phyloP scores from a whole-genome alignment of 2,329 filamentous ascomycete species.

The Myriosclerotinia duriaeana region DNA sequence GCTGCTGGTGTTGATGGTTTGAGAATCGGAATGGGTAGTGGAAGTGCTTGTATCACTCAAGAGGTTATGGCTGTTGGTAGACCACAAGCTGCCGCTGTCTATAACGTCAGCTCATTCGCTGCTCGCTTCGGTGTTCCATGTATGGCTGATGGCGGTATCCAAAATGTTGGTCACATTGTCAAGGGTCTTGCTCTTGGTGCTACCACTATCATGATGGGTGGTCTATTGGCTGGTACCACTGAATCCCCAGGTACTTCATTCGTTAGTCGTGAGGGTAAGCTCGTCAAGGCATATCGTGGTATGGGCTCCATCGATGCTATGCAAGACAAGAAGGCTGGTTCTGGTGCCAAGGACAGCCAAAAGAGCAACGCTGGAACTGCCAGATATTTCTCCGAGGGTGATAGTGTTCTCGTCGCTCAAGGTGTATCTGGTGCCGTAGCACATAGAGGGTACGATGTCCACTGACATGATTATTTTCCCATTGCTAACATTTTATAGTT shows the following conservation, averaged over 20 bases:
- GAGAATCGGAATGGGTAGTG: conserved; percentile 97
- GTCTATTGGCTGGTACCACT: conserved; percentile 92
- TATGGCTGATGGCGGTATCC: conserved; percentile 95
- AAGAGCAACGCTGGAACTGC: conserved; percentile 93
- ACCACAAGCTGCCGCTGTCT: conserved; percentile 90
- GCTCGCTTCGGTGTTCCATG: conserved; percentile 93
- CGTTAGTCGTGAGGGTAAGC: conserved; percentile 92
- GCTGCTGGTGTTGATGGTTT: conserved; percentile 93
- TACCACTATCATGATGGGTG: conserved; percentile 98
- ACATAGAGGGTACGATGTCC: conserved; percentile 59
- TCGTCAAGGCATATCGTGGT: conserved; percentile 98
- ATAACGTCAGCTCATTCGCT: conserved; percentile 85
- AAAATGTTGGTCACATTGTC: conserved; percentile 98
- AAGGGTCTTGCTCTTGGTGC: conserved; percentile 95
- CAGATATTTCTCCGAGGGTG: conserved; percentile 96
- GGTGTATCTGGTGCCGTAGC: conserved; percentile 87
- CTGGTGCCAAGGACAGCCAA: conserved; percentile 70
- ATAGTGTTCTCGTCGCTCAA: conserved; percentile 91
- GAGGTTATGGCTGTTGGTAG: conserved; percentile 99
- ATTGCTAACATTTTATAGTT: conserved; percentile 43
- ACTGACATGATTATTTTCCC: neutral
- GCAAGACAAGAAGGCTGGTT: conserved; percentile 97
- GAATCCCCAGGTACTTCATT: conserved; percentile 97
- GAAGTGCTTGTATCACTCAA: conserved; percentile 97
- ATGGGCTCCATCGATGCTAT: conserved; percentile 99